Percentiles rank a stretch among this genome's conserved stretches.
Conservation (phyloP, 192 early-diverging fungal species). For the Linnemannia elongata region DNA sequence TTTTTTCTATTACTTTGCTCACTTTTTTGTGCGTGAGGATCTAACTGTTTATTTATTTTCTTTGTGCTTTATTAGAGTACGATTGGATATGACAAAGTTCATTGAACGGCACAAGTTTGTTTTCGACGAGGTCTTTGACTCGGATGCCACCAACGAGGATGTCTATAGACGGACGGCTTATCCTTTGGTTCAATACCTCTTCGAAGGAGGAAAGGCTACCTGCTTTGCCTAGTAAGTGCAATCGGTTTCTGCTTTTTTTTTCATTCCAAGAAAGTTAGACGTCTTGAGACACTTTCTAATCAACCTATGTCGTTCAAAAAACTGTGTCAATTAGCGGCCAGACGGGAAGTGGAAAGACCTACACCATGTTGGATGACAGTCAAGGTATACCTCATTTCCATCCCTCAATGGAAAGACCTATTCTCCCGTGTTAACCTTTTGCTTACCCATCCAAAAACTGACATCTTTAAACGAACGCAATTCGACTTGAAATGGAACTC, state of each 20-base stretch:
- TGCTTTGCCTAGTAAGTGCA: slow-evolving; percentile 96
- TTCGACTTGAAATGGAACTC: neutral
- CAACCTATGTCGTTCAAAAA: neutral
- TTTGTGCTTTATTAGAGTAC: slow-evolving; percentile 68
- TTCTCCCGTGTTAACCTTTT: neutral
- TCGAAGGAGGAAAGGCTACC: slow-evolving; percentile 95
- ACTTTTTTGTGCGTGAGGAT: neutral
- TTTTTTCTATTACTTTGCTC: slow-evolving; percentile 3
- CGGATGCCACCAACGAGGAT: slow-evolving; percentile 81
- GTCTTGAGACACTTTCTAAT: neutral
- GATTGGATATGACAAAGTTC: slow-evolving; percentile 96
- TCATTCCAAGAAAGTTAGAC: neutral
- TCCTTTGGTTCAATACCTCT: slow-evolving; percentile 95
- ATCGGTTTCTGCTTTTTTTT: neutral
- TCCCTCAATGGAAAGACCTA: neutral
- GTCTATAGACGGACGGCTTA: slow-evolving; percentile 93
- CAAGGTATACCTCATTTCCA: slow-evolving; percentile 65
- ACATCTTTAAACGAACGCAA: neutral
- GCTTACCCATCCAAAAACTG: neutral
- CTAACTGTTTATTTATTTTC: neutral
- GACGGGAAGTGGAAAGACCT: slow-evolving; percentile 96
- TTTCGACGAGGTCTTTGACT: slow-evolving; percentile 98
- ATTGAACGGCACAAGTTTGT: slow-evolving; percentile 94
- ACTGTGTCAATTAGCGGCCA: slow-evolving; percentile 72
- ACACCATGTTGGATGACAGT: slow-evolving; percentile 93